Evolutionary conservation across 345 rosid genomes (phyloP).

Genomic region (Salix caprea): DNA sequence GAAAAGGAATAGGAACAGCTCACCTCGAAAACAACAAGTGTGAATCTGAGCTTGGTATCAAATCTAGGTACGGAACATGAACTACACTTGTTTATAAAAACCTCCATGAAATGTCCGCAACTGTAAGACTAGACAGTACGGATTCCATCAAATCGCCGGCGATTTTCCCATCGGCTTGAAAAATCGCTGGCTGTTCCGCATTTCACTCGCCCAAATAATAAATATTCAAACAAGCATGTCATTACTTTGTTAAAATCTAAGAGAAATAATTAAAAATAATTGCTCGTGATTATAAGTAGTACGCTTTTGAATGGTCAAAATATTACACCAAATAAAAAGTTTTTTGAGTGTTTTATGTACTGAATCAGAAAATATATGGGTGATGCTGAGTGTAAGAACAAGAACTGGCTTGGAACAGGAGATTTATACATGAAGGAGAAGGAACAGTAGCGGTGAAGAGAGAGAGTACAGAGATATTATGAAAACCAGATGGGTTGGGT

Average conservation of each 20-base stretch:
- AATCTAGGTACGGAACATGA: conserved; percentile 30
- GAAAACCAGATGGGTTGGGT: conserved; percentile 18
- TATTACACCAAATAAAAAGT: neutral
- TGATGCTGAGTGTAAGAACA: neutral
- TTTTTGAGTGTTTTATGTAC: neutral
- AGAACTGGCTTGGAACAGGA: neutral
- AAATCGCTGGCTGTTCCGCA: conserved; percentile 20
- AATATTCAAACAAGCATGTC: neutral
- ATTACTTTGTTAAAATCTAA: neutral
- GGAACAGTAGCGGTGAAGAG: neutral
- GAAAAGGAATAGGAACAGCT: conserved; percentile 20
- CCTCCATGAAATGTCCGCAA: conserved; percentile 68
- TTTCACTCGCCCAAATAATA: neutral
- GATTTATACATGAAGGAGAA: neutral
- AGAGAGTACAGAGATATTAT: neutral
- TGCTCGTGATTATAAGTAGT: neutral
- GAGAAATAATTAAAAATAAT: neutral
- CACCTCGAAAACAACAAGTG: conserved; percentile 49
- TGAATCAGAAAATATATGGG: neutral
- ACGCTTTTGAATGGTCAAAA: neutral
- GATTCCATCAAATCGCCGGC: conserved; percentile 29
- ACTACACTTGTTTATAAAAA: conserved; percentile 25
- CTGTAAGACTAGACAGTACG: conserved; percentile 21
- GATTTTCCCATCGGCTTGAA: conserved; percentile 21
- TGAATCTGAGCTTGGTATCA: conserved; percentile 47